Evolutionary conservation across 2,329 filamentous ascomycete species (phyloP), one percentile per base, ranked within the genome.

Genomic region (Alternaria tenuissima): DNA sequence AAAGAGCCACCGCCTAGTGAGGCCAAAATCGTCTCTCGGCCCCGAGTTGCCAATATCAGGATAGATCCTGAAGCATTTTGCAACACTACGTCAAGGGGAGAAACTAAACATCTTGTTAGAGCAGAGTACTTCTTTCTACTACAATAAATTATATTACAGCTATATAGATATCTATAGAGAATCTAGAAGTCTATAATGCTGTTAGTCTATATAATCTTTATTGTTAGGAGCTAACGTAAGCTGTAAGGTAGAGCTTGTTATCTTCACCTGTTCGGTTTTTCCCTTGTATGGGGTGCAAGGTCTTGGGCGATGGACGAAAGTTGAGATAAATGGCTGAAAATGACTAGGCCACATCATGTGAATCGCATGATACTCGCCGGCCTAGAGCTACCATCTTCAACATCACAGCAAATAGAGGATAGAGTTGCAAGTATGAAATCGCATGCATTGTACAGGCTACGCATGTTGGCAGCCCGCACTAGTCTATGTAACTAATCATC

Each of bases 401-500:
- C 16, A 34, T 49, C 20, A 49, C 20, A n/a, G 14, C 20, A 11
- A 11, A 38, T 14, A 16, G 22, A 14, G n/a, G 28, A 9, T 28
- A 48, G 3, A 5, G 26, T 11, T 63, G 47, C 60, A 65, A 61
- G 62, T 63, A 57, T 64, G 58, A 67, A 64, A 72, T 60, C 64
- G 68, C 61, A 65, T 66, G 67, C 66, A 75, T 74, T 75, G 53
- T 62, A 66, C 63, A 62, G 62, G 67, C 63, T 64, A 61, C 62
- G 62, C 61, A 42, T 55, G 42, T 62, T 57, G 61, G 58, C 57
- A 59, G 68, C 64, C 60, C 67, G 65, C 61, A 58, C 66, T 73
- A 72, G 60, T 76, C 74, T 76, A 77, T 75, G 55, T 66, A 75
- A 62, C 69, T 70, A 68, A 68, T 64, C 67, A 72, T 74, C 64